A percentile compares a stretch with the other conserved stretches of the same genome.
Evolutionary conservation across 495 filamentous ascomycete genomes (phyloP).

Genomic region (Penicillium atrosanguineum): DNA sequence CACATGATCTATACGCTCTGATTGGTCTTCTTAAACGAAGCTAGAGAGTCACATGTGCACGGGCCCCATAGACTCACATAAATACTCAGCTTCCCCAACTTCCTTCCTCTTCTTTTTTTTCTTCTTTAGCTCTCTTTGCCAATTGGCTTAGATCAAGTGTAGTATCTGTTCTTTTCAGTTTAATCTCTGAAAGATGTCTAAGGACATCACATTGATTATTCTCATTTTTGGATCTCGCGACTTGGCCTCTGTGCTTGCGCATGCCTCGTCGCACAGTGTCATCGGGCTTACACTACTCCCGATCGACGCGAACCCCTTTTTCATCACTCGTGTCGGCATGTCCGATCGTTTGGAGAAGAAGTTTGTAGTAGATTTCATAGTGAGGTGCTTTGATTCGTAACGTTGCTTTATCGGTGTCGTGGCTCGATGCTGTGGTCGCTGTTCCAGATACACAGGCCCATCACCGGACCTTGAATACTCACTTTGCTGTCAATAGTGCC

Average conservation of each 20-base stretch:
- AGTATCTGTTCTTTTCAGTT: constrained; percentile 99
- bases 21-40: constrained; percentile 23
- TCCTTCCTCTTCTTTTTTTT: constrained; percentile 46
- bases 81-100: constrained; percentile 18
- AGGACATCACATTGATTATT: constrained; percentile 76
- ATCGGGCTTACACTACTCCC: constrained; percentile 85
- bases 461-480: no score
- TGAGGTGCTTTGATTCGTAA: no score
- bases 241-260: constrained; percentile 78
- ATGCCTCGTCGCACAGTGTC: constrained; percentile 73
- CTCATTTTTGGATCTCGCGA: constrained; percentile 67
- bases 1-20: constrained; percentile 4
- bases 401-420: background rate
- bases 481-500: no score
- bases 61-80: constrained; percentile 25
- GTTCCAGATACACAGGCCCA: background rate
- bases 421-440: background rate
- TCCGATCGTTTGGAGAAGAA: constrained; percentile 64
- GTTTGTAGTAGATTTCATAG: no score
- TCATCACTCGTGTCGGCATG: constrained; percentile 57
- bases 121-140: constrained; percentile 58
- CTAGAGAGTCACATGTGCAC: constrained; percentile 19
- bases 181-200: constrained; percentile 74
- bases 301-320: constrained; percentile 77
- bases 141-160: constrained; percentile 88